Conservation (phyloP, 1,284 basidiomycete species). For the Porodaedalea pini region DNA sequence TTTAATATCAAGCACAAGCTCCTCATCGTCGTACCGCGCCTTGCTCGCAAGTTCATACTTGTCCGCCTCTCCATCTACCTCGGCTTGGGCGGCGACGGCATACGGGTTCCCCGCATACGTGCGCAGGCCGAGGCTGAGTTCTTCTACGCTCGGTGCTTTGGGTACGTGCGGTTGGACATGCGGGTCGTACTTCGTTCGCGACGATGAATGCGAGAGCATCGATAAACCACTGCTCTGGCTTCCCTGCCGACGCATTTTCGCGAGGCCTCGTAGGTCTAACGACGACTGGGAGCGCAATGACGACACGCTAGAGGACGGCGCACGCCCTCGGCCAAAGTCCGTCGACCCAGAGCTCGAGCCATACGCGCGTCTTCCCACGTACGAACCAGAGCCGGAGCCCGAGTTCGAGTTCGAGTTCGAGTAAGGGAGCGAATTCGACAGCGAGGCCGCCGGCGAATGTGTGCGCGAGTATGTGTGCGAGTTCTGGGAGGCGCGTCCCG, state of each 20-base stretch:
- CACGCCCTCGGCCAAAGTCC: not conserved
- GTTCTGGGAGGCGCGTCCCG: not conserved
- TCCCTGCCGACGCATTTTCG: not conserved
- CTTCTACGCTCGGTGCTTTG: not conserved
- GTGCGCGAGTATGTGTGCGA: not conserved
- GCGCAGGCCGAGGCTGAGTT: not conserved
- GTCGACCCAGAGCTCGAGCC: slow-evolving; percentile 6
- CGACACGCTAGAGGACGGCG: not conserved
- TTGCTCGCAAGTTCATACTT: not conserved
- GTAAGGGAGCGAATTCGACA: not conserved
- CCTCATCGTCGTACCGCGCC: slow-evolving; percentile 1
- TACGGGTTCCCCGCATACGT: slow-evolving; percentile 6
- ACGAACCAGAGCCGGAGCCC: not conserved
- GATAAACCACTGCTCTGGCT: slow-evolving; percentile 6
- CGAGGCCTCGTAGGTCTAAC: not conserved
- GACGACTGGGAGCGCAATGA: slow-evolving; percentile 6
- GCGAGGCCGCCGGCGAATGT: slow-evolving; percentile 1
- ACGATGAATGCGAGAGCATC: not conserved
- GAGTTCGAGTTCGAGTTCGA: slow-evolving; percentile 4
- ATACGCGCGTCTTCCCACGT: not conserved
- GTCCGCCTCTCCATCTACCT: not conserved
- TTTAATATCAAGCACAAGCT: not conserved
- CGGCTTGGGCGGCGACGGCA: slow-evolving; percentile 1
- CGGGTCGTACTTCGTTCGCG: slow-evolving; percentile 1
- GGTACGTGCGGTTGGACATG: not conserved